Conservation (phyloP, 495 filamentous ascomycete species). For the Penicillium alfredii region DNA sequence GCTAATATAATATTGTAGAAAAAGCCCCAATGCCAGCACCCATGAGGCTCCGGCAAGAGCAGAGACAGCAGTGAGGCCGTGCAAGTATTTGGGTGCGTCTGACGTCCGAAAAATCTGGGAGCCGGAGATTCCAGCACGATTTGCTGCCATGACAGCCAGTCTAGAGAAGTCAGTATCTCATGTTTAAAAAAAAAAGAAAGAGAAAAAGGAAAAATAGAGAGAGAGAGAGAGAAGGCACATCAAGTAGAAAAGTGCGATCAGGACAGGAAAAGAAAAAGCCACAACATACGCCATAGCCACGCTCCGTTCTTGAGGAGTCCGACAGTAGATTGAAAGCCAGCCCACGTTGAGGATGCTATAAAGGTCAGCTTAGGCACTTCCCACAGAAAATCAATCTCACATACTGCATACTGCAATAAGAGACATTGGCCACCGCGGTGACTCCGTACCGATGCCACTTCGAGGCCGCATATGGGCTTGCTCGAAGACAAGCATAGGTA, state of each 20-base stretch:
- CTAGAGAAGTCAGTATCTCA: constrained; percentile 19
- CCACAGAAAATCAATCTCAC: constrained; percentile 9
- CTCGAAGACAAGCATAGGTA: constrained; percentile 30
- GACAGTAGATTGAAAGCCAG: constrained; percentile 45
- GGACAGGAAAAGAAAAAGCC: too few species aligned
- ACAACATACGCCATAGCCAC: constrained; percentile 47
- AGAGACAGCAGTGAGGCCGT: constrained; percentile 35
- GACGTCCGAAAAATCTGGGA: constrained; percentile 48
- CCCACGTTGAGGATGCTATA: constrained; percentile 40
- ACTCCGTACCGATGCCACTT: constrained; percentile 40
- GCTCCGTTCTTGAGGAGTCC: constrained; percentile 41
- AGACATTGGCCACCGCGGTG: constrained; percentile 42
- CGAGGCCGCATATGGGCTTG: constrained; percentile 12
- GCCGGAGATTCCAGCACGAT: constrained; percentile 46
- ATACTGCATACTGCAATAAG: constrained; percentile 49
- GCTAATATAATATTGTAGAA: constrained; percentile 17
- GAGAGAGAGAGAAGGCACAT: too few species aligned
- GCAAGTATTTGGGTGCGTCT: constrained; percentile 46
- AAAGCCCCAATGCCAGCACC: constrained; percentile 16
- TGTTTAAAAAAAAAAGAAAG: constrained; percentile 1
- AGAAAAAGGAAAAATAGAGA: too few species aligned
- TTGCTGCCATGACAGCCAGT: constrained; percentile 51
- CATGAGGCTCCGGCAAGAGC: constrained; percentile 30
- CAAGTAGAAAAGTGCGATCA: too few species aligned
- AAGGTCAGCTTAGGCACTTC: not conserved